These are phyloP conservation scores for Pilobolus umbonatus DNA, from an alignment of 192 early-diverging fungal genomes.

Conservation along the genomic window DNA sequence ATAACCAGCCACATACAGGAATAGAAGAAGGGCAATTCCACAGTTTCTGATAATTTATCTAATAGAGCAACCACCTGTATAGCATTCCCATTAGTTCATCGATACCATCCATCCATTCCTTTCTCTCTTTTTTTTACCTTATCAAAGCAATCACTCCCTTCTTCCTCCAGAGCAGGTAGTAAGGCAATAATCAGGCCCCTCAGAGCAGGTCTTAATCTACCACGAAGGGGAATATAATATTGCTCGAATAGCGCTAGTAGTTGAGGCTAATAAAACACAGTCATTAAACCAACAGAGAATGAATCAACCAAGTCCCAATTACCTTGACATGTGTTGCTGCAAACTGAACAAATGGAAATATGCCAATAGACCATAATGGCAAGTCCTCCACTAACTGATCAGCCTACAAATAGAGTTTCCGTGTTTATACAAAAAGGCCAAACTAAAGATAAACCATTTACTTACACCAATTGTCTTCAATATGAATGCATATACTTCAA, in stretches of 20 bases:
- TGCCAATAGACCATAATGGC: slow-evolving; percentile 79
- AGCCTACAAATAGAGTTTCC: slow-evolving; percentile 29
- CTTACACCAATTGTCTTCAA: slow-evolving; percentile 66
- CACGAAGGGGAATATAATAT: slow-evolving; percentile 69
- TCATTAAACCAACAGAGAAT: not conserved
- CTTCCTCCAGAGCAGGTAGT: slow-evolving; percentile 85
- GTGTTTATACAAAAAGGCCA: slow-evolving; percentile 3
- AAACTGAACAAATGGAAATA: slow-evolving; percentile 88
- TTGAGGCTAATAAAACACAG: slow-evolving; percentile 52
- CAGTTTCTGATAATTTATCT: slow-evolving; percentile 56
- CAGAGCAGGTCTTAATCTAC: slow-evolving; percentile 64
- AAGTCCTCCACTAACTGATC: slow-evolving; percentile 79
- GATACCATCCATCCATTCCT: not conserved
- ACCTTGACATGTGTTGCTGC: slow-evolving; percentile 78
- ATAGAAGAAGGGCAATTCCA: slow-evolving; percentile 78
- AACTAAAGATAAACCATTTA: slow-evolving; percentile 9
- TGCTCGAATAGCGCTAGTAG: slow-evolving; percentile 73
- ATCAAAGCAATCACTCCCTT: slow-evolving; percentile 79
- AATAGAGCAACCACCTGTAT: slow-evolving; percentile 48
- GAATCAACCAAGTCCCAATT: slow-evolving; percentile 11
- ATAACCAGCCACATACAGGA: slow-evolving; percentile 80
- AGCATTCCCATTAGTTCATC: not conserved
- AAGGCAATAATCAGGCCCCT: slow-evolving; percentile 78
- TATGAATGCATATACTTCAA: slow-evolving; percentile 82
- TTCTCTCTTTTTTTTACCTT: slow-evolving; percentile 41